Base-by-base conservation (phyloP, 169 alveolate genomes). In the Miamiensis avidus region DNA sequence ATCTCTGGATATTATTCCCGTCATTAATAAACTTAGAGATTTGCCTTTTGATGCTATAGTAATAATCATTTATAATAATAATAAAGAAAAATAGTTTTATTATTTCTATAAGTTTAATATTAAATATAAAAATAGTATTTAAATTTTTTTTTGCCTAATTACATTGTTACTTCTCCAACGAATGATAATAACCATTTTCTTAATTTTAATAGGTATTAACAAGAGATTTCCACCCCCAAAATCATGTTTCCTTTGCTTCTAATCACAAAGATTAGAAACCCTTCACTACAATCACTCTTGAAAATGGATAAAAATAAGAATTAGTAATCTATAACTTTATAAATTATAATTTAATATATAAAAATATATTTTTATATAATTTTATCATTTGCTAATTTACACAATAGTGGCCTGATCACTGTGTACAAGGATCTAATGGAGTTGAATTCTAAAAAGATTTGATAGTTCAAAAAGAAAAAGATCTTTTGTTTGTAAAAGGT, bases 371-470 rank as follows among this genome's bases (percentile, higher is more conserved):
- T 49, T 11, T 11, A 49, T 11, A 49, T 49, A 49, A 11, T 11
- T 49, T 49, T 11, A 49, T 11, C 20, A 49, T 49, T 49, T 49
- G 20, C 20, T 49, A 49, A 11, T 49, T 49, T 11, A 49, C 20
- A 49, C 4, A 49, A 11, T 49, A 49, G 69, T 94, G 95, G 95
- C 97, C 97, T 74, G 81, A 82, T 1, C 95, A 94, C 88, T 91
- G 96, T 82, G 93, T 94, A 28, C 79, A 91, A 85, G 90, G 82
- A 11, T 11, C 4, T 11, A 49, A 33, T 31, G 97, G 97, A 30
- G 86, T 94, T 1, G 88, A 91, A 65, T 87, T 91, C 78, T 90
- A 90, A 34, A 77, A 76, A 31, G 93, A 89, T 30, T 75, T 94
- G n/a, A 81, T 72, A 30, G 75, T 88, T 49, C 26, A 49, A 11